Base-by-base conservation (phyloP, 2,329 filamentous ascomycete species). In the Colletotrichum sp. region DNA sequence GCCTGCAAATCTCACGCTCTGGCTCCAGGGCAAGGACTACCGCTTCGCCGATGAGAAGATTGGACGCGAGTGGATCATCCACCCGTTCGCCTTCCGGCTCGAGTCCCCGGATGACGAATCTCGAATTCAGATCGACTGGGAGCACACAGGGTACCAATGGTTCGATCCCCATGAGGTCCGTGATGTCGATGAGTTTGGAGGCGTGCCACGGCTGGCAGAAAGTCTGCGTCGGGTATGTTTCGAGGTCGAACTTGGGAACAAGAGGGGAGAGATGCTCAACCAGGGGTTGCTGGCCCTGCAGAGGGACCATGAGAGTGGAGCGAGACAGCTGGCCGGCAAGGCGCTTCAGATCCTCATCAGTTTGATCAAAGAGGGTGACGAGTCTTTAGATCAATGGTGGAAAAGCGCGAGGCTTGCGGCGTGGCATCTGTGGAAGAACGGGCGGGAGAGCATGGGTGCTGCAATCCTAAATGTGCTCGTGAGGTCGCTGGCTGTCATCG, bases 381-480 rank as follows among this genome's bases (percentile, higher is more conserved):
- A 38, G 21, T 75, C 66, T 10, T 26, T 76, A n/a, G 81, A 87
- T 1, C 82, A 81, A 8, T 92, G 91, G 88, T 94, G 92, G 91
- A 82, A 81, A 30, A 87, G 86, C 32, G 80, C 89, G n/a, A 86
- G 90, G 16, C 87, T 90, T 84, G 87, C 86, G 3, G 90, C 88
- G 4, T 94, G 93, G 89, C 90, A 93, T 80, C 83, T 94, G 2
- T 91, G 90, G 82, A 92, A 92, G 79, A 92, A 92, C 70, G 91
- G 91, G 0, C 88, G 91, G n/a, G 91, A 92, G 77, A 92, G 89
- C 80, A 94, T 94, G 92, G 89, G 89, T 1, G 89, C 92, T 1
- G 88, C 91, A 2, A 91, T 93, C 32, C 84, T 91, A 52, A 86
- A 83, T 61, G 86, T 85, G 13, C 74, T 92, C 12, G 81, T 92